These are phyloP conservation scores for Penicillium aurantiogriseum DNA, from an alignment of 2,329 filamentous ascomycete genomes.

Conservation along the genomic window DNA sequence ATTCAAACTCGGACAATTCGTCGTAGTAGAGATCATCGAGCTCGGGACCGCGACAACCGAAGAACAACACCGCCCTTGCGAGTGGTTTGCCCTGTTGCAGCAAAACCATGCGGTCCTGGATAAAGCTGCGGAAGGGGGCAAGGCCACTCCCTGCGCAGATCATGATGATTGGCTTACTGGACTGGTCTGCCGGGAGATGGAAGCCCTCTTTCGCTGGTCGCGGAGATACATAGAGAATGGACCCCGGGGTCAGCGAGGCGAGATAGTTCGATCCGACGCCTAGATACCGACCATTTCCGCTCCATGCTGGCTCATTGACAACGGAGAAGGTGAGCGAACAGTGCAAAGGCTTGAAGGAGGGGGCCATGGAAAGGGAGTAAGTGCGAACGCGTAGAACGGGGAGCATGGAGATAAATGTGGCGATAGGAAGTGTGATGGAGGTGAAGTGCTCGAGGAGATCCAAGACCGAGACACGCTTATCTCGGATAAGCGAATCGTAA, in stretches of 20 bases:
- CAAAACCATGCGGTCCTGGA: not conserved
- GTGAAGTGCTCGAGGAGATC: not conserved
- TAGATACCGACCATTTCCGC: not conserved
- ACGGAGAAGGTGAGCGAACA: not conserved
- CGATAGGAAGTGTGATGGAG: not conserved
- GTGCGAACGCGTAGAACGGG: not conserved
- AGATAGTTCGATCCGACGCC: not conserved
- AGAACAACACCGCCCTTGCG: not conserved
- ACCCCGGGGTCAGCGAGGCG: not conserved
- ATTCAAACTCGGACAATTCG: not conserved
- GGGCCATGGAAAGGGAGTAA: not conserved
- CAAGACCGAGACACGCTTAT: not conserved
- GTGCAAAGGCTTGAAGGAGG: not conserved
- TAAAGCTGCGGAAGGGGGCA: not conserved
- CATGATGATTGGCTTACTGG: not conserved
- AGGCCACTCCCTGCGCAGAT: not conserved
- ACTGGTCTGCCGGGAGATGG: not conserved
- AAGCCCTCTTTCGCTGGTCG: not conserved
- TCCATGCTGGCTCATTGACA: not conserved
- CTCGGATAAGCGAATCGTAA: not conserved
- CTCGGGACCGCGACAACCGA: not conserved
- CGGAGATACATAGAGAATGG: not conserved
- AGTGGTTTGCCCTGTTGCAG: not conserved
- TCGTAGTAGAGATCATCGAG: not conserved
- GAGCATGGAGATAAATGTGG: not conserved